A percentile compares a stretch with the other conserved stretches of the same genome.
phyloP scores from a whole-genome alignment of 208 protist genomes.

The Angomonas deanei region DNA sequence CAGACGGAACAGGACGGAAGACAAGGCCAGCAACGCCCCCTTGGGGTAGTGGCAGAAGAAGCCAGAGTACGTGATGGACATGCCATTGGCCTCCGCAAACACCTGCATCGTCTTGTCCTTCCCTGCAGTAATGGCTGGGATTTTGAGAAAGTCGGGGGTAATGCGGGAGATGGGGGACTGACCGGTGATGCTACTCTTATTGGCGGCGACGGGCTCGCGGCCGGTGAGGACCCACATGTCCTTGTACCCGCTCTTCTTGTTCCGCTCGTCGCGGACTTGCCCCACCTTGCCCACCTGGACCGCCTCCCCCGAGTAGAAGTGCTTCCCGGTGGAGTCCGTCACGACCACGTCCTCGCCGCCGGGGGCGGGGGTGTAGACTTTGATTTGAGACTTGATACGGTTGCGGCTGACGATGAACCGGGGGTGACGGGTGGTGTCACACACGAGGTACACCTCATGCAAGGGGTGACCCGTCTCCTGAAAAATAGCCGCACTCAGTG shows the following conservation, averaged over 20 bases:
- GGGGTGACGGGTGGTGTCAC: not conserved
- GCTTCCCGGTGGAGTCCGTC: not conserved
- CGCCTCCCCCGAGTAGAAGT: conserved; percentile 1
- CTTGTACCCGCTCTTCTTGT: not conserved
- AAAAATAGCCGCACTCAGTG: not conserved
- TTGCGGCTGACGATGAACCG: not conserved
- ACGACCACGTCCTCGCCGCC: not conserved
- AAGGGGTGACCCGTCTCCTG: not conserved
- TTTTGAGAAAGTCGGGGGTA: no score
- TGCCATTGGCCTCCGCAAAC: no score
- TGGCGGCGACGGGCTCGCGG: no score
- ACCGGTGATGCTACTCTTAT: not conserved
- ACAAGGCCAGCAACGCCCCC: no score
- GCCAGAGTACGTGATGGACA: no score
- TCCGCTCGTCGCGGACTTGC: not conserved
- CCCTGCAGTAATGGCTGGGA: no score
- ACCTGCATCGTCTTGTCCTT: no score
- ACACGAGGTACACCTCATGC: not conserved
- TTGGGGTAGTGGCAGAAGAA: no score
- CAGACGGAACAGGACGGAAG: no score
- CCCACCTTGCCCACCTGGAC: not conserved
- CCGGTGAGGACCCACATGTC: not conserved
- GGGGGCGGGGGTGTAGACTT: not conserved
- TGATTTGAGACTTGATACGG: not conserved
- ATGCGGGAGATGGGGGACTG: no score